Evolutionary conservation across 2,329 filamentous ascomycete species (phyloP).

Genomic region (Lachnum nothofagi): DNA sequence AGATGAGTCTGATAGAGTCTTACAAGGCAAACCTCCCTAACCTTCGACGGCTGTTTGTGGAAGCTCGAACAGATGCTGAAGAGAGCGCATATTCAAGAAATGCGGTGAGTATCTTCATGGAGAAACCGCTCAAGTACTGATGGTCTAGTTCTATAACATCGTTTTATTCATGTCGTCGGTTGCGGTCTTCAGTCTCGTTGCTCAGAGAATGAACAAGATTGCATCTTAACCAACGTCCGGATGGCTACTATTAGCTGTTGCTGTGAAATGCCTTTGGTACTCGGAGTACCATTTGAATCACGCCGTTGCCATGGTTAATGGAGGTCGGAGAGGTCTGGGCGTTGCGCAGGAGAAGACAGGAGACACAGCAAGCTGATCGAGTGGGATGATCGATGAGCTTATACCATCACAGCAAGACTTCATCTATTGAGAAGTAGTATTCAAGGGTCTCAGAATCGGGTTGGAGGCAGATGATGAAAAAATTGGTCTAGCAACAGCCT

Average conservation of each 20-base stretch:
- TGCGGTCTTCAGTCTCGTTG: slow-evolving; percentile 86
- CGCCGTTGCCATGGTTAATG: background rate
- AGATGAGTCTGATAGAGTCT: slow-evolving; percentile 24
- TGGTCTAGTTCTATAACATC: slow-evolving; percentile 84
- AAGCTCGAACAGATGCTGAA: slow-evolving; percentile 86
- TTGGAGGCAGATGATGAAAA: background rate
- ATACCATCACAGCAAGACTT: too few species aligned
- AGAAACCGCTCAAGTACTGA: slow-evolving; percentile 11
- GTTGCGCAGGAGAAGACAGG: background rate
- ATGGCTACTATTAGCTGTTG: too few species aligned
- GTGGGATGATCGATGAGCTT: too few species aligned
- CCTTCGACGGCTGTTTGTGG: slow-evolving; percentile 90
- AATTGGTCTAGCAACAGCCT: too few species aligned
- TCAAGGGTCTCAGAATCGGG: too few species aligned
- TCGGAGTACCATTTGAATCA: background rate
- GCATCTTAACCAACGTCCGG: background rate
- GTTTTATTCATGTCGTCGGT: slow-evolving; percentile 96
- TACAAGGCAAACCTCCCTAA: slow-evolving; percentile 74
- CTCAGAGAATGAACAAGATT: slow-evolving; percentile 63
- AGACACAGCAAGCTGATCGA: too few species aligned
- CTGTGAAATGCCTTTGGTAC: too few species aligned
- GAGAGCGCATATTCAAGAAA: slow-evolving; percentile 91
- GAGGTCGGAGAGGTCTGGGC: background rate
- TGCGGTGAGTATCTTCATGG: slow-evolving; percentile 58
- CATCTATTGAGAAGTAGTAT: background rate